Conservation (phyloP, 2,329 filamentous ascomycete species). For the Paraphaeosphaeria sporulosa region DNA sequence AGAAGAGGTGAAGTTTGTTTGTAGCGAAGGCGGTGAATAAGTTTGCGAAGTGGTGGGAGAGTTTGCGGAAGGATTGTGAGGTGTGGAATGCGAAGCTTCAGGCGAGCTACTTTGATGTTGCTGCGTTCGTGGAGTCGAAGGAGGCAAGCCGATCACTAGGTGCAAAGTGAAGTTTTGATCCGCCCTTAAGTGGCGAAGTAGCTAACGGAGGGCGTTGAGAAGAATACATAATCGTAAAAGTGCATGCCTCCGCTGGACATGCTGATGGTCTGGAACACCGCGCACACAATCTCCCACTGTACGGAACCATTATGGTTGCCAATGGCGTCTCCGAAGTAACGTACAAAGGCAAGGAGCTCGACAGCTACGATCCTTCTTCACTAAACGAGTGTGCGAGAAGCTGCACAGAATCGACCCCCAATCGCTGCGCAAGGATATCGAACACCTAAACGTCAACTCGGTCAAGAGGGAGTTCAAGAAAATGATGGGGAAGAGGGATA, state of each 20-base stretch:
- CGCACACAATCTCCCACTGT: constrained; percentile 62
- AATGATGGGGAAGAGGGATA: constrained; percentile 7
- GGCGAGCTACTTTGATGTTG: background rate
- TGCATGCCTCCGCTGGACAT: constrained; percentile 63
- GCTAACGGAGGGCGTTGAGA: background rate
- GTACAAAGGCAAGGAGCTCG: background rate
- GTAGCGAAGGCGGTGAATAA: constrained; percentile 72
- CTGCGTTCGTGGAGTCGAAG: background rate
- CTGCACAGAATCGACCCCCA: constrained; percentile 34
- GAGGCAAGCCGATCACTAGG: too few relatives aligned
- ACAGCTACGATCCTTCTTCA: constrained; percentile 2
- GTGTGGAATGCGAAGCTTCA: constrained; percentile 1
- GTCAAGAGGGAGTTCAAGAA: constrained; percentile 21
- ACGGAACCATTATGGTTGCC: constrained; percentile 67
- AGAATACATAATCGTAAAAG: constrained; percentile 6
- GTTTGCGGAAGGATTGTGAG: constrained; percentile 24
- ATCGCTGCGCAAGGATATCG: constrained; percentile 25
- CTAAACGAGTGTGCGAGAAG: constrained; percentile 25
- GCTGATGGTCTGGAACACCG: constrained; percentile 80
- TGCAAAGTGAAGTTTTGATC: too few relatives aligned
- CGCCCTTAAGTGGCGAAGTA: background rate
- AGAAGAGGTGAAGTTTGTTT: constrained; percentile 59
- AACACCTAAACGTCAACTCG: constrained; percentile 27
- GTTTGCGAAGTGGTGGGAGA: constrained; percentile 71
- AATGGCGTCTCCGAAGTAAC: background rate